Evolutionary conservation across 345 rosid genomes (phyloP).

Genomic region (Hypericum androsaemum): DNA sequence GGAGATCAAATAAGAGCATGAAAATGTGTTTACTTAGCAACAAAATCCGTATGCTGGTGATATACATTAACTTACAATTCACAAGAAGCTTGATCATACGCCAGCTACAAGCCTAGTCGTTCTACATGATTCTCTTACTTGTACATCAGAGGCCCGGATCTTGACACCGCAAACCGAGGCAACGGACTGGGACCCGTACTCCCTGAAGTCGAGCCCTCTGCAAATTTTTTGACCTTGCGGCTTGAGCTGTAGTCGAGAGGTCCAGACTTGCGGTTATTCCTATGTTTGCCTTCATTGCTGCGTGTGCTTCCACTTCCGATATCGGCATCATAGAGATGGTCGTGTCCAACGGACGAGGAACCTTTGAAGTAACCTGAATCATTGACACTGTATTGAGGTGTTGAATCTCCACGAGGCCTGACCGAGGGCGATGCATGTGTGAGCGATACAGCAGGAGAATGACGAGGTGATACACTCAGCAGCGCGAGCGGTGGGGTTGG

Average conservation of each 20-base stretch:
- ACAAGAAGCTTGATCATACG: conserved; percentile 6
- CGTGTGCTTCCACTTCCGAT: conserved; percentile 34
- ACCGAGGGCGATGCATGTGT: conserved; percentile 61
- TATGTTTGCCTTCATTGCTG: conserved; percentile 30
- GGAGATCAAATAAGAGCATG: neutral
- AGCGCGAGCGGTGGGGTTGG: conserved; percentile 49
- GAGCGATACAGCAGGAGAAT: conserved; percentile 62
- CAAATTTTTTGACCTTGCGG: conserved; percentile 42
- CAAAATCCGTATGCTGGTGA: neutral
- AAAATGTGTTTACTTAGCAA: conserved; percentile 4
- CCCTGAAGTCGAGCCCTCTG: conserved; percentile 65
- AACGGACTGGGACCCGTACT: conserved; percentile 80
- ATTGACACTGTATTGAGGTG: conserved; percentile 48
- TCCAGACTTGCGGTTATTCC: conserved; percentile 78
- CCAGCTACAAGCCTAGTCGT: neutral
- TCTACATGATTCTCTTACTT: conserved; percentile 35
- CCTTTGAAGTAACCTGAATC: conserved; percentile 75
- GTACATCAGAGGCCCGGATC: conserved; percentile 88
- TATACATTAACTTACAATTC: neutral
- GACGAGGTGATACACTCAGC: conserved; percentile 38
- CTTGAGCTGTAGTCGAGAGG: conserved; percentile 82
- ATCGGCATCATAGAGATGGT: conserved; percentile 37
- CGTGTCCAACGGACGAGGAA: conserved; percentile 67
- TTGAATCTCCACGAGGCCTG: conserved; percentile 58
- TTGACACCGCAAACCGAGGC: conserved; percentile 89